phyloP scores from a whole-genome alignment of 805 yeast genomes.

The Wickerhamiella parazyma region DNA sequence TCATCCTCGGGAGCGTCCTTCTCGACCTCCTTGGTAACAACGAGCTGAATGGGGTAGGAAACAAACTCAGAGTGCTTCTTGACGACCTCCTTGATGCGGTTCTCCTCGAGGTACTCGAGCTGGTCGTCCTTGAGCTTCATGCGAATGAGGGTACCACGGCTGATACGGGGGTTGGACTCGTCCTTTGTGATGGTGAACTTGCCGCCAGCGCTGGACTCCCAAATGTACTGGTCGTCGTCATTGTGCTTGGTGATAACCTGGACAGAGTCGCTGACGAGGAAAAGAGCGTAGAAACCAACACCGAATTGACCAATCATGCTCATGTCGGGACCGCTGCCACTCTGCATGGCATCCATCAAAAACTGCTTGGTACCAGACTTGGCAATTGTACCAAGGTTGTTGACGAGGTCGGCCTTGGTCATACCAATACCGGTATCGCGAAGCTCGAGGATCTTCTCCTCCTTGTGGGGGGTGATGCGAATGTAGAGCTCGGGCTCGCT shows the following conservation, averaged over 20 bases:
- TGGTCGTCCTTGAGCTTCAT: conserved; percentile 97
- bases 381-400: conserved; percentile 99
- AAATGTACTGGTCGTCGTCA: conserved; percentile 97
- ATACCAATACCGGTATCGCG: conserved; percentile 99
- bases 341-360: conserved; percentile 80
- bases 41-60: conserved; percentile 96
- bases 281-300: conserved; percentile 99
- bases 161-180: conserved; percentile 63
- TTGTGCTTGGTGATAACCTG: conserved; percentile 97
- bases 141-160: conserved; percentile 93
- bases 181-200: conserved; percentile 93
- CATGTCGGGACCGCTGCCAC: conserved; percentile 98
- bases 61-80: conserved; percentile 99
- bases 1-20: conserved; percentile 83
- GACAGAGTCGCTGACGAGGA: conserved; percentile 97
- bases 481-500: conserved; percentile 93
- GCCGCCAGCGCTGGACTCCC: conserved; percentile 99
- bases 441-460: conserved; percentile 83
- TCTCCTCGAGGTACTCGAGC: conserved; percentile 97
- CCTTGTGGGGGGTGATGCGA: conserved; percentile 95
- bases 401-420: conserved; percentile 98
- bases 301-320: conserved; percentile 99
- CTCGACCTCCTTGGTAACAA: conserved; percentile 97
- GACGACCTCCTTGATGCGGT: conserved; percentile 97
- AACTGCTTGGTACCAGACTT: conserved; percentile 99